phyloP scores from a whole-genome alignment of 495 filamentous ascomycete species.

The Copromyces sp. region DNA sequence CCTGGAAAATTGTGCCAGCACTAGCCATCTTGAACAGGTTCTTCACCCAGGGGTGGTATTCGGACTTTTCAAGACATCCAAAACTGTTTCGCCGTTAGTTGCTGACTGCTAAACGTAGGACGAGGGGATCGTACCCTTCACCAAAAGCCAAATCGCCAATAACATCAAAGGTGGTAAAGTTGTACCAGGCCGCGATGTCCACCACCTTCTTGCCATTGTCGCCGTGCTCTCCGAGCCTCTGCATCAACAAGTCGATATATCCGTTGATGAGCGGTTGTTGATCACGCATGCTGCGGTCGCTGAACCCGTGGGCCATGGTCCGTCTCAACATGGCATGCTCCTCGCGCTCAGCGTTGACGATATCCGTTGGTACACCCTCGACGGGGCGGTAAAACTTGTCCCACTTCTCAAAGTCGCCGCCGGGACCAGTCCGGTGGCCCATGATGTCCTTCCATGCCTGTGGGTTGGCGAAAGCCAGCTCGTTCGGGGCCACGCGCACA shows the following conservation, averaged over 20 bases:
- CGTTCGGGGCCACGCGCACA: conserved; percentile 44
- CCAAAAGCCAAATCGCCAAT: conserved; percentile 53
- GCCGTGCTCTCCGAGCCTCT: conserved; percentile 28
- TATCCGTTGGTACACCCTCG: conserved; percentile 15
- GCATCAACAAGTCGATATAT: conserved; percentile 39
- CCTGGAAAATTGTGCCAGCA: conserved; percentile 27
- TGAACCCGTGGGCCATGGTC: conserved; percentile 45
- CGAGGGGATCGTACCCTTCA: conserved; percentile 19
- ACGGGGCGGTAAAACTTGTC: conserved; percentile 21
- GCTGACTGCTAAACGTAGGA: background rate
- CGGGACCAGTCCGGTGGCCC: conserved; percentile 26
- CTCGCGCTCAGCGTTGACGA: conserved; percentile 25
- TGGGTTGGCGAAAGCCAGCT: conserved; percentile 39
- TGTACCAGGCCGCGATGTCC: conserved; percentile 45
- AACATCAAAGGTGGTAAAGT: conserved; percentile 51
- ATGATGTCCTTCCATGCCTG: conserved; percentile 49
- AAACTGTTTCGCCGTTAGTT: conserved; percentile 27
- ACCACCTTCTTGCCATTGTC: conserved; percentile 19
- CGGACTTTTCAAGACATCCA: conserved; percentile 36
- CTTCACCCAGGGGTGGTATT: conserved; percentile 46
- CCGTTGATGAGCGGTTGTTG: conserved; percentile 35
- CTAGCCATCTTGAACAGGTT: conserved; percentile 34
- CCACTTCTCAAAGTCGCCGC: conserved; percentile 25
- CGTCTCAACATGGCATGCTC: conserved; percentile 35
- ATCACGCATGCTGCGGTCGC: conserved; percentile 35